phyloP scores from a whole-genome alignment of 2,329 filamentous ascomycete species.

The Beauveria asiatica region DNA sequence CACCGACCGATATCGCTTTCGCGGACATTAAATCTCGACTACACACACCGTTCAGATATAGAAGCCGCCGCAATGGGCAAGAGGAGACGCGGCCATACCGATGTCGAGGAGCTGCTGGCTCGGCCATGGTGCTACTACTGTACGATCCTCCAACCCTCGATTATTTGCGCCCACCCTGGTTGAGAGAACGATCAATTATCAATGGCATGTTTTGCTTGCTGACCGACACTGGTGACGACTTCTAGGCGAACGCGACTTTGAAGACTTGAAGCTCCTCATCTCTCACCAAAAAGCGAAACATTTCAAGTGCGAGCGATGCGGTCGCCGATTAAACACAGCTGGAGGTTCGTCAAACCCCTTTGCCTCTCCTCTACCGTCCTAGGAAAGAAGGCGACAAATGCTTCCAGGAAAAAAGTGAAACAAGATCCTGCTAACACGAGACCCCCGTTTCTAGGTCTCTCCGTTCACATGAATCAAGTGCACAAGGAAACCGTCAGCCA shows the following conservation, averaged over 20 bases:
- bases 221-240: background rate
- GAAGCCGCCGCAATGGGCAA: constrained; percentile 59
- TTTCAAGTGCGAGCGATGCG: constrained; percentile 93
- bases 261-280: constrained; percentile 92
- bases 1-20: background rate
- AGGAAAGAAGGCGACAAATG: background rate
- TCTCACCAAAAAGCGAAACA: constrained; percentile 99
- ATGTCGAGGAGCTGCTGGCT: constrained; percentile 78
- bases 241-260: constrained; percentile 83
- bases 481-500: constrained; percentile 85
- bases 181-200: background rate
- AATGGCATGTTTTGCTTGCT: background rate
- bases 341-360: constrained; percentile 55
- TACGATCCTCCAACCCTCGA: constrained; percentile 21
- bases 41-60: background rate
- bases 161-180: background rate
- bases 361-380: background rate
- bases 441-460: constrained; percentile 54
- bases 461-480: constrained; percentile 96
- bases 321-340: constrained; percentile 81
- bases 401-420: no score
- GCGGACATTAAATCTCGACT: background rate
- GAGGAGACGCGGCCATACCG: constrained; percentile 79
- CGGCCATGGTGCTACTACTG: constrained; percentile 99
- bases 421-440: background rate